Conservation (phyloP, 768 basidiomycete species). For the Suillus sp. region DNA sequence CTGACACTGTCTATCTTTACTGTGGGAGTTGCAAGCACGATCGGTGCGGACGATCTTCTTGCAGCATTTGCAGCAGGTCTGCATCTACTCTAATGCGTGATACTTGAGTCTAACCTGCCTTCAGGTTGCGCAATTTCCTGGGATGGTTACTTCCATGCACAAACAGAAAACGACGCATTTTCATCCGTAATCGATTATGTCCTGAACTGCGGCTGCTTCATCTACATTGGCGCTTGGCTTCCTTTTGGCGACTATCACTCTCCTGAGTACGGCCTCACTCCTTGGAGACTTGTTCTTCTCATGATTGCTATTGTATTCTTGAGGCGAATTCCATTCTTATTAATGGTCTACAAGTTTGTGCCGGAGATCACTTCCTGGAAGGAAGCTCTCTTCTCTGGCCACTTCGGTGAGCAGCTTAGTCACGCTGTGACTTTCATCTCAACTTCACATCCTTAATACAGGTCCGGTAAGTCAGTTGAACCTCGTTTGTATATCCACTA, state of each 20-base stretch:
- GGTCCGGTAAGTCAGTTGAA: no score
- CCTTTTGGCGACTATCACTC: conserved; percentile 62
- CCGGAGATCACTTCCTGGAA: conserved; percentile 85
- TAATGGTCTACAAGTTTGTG: conserved; percentile 82
- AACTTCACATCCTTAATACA: no score
- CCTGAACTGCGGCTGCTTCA: conserved; percentile 76
- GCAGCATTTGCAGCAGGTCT: conserved; percentile 83
- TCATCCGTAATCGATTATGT: conserved; percentile 90
- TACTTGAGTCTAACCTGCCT: conserved; percentile 15
- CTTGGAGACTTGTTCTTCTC: conserved; percentile 72
- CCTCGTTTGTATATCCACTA: no score
- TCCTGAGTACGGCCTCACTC: conserved; percentile 59
- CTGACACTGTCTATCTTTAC: conserved; percentile 72
- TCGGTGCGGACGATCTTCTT: conserved; percentile 48
- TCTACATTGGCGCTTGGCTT: conserved; percentile 88
- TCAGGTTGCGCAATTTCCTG: conserved; percentile 86
- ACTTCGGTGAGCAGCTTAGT: conserved; percentile 65
- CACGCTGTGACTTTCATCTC: no score
- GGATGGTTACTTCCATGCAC: conserved; percentile 81
- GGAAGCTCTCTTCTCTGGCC: conserved; percentile 89
- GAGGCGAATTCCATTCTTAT: conserved; percentile 35
- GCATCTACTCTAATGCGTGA: conserved; percentile 11
- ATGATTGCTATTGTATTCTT: conserved; percentile 69
- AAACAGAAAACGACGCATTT: conserved; percentile 85
- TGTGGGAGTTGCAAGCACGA: conserved; percentile 65